Conservation (phyloP, 768 basidiomycete genomes). For the Jaapia argillacea region DNA sequence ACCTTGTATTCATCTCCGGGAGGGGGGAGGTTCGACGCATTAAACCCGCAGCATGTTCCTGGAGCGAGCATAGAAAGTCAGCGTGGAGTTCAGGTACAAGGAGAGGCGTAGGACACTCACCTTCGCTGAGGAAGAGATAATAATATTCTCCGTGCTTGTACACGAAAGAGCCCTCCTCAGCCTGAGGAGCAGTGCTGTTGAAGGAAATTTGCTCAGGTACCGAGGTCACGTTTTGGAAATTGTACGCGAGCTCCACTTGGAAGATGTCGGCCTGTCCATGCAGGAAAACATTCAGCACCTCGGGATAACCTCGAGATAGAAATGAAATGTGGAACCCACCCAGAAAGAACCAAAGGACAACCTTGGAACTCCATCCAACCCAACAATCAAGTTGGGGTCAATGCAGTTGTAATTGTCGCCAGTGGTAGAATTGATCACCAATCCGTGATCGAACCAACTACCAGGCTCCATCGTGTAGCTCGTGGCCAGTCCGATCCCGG, state of each 20-base stretch:
- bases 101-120: slow-evolving; percentile 3
- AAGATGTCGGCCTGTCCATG: not conserved
- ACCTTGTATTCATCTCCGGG: slow-evolving; percentile 16
- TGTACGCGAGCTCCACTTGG: slow-evolving; percentile 7
- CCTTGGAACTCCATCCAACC: slow-evolving; percentile 7
- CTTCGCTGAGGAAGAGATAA: slow-evolving; percentile 12
- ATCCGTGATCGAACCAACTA: slow-evolving; percentile 15
- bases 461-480: slow-evolving; percentile 14
- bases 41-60: not conserved
- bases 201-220: slow-evolving; percentile 7
- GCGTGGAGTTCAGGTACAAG: too few relatives aligned
- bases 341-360: slow-evolving; percentile 13
- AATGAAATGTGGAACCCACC: slow-evolving; percentile 4
- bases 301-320: not conserved
- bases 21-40: slow-evolving; percentile 7
- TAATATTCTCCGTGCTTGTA: slow-evolving; percentile 10
- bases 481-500: slow-evolving; percentile 15
- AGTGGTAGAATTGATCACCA: slow-evolving; percentile 9
- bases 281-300: not conserved
- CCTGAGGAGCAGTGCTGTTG: slow-evolving; percentile 8
- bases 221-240: slow-evolving; percentile 3
- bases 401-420: slow-evolving; percentile 13
- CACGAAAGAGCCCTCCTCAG: slow-evolving; percentile 9
- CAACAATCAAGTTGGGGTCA: slow-evolving; percentile 10
- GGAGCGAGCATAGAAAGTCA: too few relatives aligned